Evolutionary conservation across 2,329 filamentous ascomycete species (phyloP), one percentile per base, ranked within the genome.

Genomic region (Polytolypa hystricis): DNA sequence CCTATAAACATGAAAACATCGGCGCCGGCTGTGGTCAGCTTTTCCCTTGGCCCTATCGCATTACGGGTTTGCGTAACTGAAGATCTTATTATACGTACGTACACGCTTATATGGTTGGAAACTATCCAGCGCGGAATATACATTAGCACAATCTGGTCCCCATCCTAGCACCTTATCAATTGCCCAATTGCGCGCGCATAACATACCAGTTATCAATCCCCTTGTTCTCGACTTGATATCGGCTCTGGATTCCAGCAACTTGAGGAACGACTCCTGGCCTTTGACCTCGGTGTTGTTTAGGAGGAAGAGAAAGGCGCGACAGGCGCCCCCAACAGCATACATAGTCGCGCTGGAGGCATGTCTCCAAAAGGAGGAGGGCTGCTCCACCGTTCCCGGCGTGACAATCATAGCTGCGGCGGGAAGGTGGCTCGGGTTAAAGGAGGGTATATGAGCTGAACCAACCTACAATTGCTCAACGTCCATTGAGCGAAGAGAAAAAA

Each of bases 21-120:
- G n/a, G 27, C 19, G 40, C 40, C 40, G 38, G 16, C 45, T 40
- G 43, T 38, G 40, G 53, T 53, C 51, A 56, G 53, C 43, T 40
- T 33, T 33, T 23, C 44, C n/a, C n/a, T n/a, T n/a, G 47, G 47
- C 38, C 38, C 33, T 32, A 35, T 19, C 37, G 32, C 25, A 23
- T 18, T 11, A 27, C 30, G 27, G 37, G 32, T 31, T 26, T 46
- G 32, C 47, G 48, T 35, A 35, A 42, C 39, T 49, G 37, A 44
- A 37, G 32, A 34, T 32, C n/a, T n/a, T n/a, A 41, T 49, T 40
- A 42, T 56, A 60, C 55, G 47, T 58, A 80, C 81, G 62, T 80
- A 91, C 83, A 93, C 79, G 57, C 81, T 86, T 47, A 85, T 74
- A 65, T 93, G 85, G 59, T 93, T 93, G 33, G 82, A 89, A 23